A percentile compares a stretch with the other conserved stretches of the same genome.
Conservation (phyloP, 2,329 filamentous ascomycete genomes). For the Botrytis cinerea region DNA sequence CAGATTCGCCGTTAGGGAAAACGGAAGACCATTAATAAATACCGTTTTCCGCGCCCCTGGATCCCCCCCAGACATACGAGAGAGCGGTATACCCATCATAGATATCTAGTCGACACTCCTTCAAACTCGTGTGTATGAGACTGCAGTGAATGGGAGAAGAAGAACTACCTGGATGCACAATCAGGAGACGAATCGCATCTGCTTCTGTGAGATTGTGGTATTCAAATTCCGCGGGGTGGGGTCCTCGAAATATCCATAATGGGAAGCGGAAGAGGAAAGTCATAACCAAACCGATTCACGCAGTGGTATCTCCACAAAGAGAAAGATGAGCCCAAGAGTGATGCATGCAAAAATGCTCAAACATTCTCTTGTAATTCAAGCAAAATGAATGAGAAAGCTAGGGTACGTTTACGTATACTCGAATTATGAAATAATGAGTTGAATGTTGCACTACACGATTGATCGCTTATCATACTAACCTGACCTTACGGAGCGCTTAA, state of each 20-base stretch:
- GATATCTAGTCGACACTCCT: not conserved
- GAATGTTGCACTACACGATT: not conserved
- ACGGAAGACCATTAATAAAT: not conserved
- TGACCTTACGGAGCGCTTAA: not conserved
- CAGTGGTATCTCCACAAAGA: not conserved
- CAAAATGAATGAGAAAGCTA: not conserved
- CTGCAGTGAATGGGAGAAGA: not conserved
- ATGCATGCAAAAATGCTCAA: not conserved
- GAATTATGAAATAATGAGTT: not conserved
- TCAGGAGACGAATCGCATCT: not conserved
- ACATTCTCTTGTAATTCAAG: not conserved
- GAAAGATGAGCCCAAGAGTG: not conserved
- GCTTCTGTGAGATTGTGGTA: not conserved
- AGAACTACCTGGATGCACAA: not conserved
- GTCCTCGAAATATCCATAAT: not conserved
- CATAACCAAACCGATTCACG: not conserved
- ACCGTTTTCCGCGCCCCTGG: not conserved
- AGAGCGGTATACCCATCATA: not conserved
- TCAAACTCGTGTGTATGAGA: not conserved
- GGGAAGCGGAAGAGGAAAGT: not conserved
- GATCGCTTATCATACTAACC: not conserved
- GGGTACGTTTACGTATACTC: not conserved
- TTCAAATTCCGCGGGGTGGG: not conserved
- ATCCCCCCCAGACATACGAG: not conserved
- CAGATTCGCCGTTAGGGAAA: not conserved